These are phyloP conservation scores for Turritis glabra DNA, from an alignment of 345 rosid genomes.

Conservation along the genomic window DNA sequence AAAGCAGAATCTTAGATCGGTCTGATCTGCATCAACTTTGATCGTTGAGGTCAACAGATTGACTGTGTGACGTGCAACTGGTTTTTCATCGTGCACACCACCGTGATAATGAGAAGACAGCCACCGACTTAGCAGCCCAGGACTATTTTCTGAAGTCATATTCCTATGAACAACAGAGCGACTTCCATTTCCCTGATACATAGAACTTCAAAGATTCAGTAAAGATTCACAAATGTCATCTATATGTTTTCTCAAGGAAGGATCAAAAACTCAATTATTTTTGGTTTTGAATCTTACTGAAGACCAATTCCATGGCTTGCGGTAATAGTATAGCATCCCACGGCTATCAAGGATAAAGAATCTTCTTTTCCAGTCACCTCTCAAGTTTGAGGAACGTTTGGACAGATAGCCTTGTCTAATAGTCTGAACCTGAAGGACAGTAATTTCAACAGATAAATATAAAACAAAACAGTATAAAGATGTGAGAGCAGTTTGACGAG, in stretches of 20 bases:
- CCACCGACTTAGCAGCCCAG: constrained; percentile 75
- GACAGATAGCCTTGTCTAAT: constrained; percentile 81
- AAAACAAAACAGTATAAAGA: neutral
- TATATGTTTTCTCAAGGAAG: constrained; percentile 16
- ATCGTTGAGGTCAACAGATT: constrained; percentile 78
- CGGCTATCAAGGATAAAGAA: constrained; percentile 82
- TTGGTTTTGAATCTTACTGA: constrained; percentile 49
- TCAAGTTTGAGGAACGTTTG: constrained; percentile 81
- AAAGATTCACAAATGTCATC: constrained; percentile 11
- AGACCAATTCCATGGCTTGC: constrained; percentile 65
- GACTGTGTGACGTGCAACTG: constrained; percentile 71
- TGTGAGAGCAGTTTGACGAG: neutral
- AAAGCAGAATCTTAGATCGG: constrained; percentile 83
- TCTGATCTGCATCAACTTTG: constrained; percentile 75
- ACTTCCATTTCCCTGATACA: constrained; percentile 59
- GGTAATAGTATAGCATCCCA: constrained; percentile 81
- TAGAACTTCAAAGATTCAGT: constrained; percentile 29
- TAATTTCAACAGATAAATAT: constrained; percentile 10
- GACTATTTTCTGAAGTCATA: constrained; percentile 52
- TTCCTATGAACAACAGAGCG: constrained; percentile 53
- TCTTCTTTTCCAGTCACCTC: constrained; percentile 85
- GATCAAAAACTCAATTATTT: neutral
- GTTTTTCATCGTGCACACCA: constrained; percentile 67
- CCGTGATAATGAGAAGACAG: constrained; percentile 83
- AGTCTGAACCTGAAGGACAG: constrained; percentile 61